Base-by-base conservation (phyloP, 129 eudicot genomes). In the Centrapalus pauciflorus region DNA sequence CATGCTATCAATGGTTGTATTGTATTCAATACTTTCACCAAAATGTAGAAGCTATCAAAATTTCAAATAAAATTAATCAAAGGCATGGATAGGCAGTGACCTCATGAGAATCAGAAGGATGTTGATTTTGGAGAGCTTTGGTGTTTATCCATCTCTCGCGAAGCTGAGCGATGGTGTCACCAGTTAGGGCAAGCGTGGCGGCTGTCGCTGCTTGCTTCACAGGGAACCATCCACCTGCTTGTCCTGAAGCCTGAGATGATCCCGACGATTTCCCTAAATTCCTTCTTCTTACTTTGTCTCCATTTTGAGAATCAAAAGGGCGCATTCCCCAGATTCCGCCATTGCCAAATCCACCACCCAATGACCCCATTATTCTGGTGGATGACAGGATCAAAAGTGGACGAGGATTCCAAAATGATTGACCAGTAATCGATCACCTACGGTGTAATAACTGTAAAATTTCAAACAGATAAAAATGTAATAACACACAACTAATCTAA, bases 81-180 rank as follows among this genome's bases (percentile, higher is more conserved):
- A 40, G 29, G 56, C 40, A 16, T 9, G 27, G 11, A 4, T 10
- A n/a, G n/a, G n/a, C n/a, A 67, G 19, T 61, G 55, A 86, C 97
- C 91, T 81, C 76, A 29, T 48, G 46, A 34, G 79, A 56, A 76
- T 84, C 66, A 41, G 27, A 32, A 26, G 70, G 55, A 24, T 55
- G 33, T 35, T 67, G 77, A 1, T 32, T 19, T 45, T 43, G 51
- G 76, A 49, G 45, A 46, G 76, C 10, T 52, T 76, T 78, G 52
- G 55, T 41, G 14, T 74, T 77, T 17, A 85, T 59, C 90, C 87
- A 85, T 17, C 79, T 75, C 14, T 83, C 79, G 5, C 87, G 81
- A 56, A 91, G 71, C 76, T 91, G 98, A 61, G 98, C 96, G 8
- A 87, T 83, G 58, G 98, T 87, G 82, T 91, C 98, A 2, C 98